A percentile compares a stretch with the other conserved stretches of the same genome.
These are phyloP conservation scores for Xylariaceae sp. DNA, from an alignment of 2,329 filamentous ascomycete genomes.

Conservation along the genomic window DNA sequence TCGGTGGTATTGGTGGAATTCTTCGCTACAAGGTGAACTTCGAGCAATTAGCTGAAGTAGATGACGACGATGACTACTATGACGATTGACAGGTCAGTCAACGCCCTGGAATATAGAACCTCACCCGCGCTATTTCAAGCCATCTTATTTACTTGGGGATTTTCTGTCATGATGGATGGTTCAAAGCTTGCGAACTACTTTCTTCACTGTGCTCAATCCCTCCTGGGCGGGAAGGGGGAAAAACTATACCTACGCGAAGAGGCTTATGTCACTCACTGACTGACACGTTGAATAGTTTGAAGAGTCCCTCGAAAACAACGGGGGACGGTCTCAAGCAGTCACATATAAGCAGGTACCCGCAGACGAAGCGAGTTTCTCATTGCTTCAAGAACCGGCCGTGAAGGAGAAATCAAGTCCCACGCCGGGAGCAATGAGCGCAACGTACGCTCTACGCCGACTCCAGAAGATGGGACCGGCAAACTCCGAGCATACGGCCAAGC, in stretches of 20 bases:
- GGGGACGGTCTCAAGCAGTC: slow-evolving; percentile 70
- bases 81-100: slow-evolving; percentile 44
- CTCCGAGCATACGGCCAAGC: slow-evolving; percentile 40
- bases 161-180: slow-evolving; percentile 4
- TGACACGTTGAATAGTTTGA: slow-evolving; percentile 64
- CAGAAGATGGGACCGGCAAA: slow-evolving; percentile 42
- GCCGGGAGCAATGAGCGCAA: slow-evolving; percentile 31
- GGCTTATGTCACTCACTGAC: slow-evolving; percentile 47
- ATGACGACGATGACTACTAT: slow-evolving; percentile 92
- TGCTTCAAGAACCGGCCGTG: slow-evolving; percentile 40
- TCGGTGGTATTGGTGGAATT: slow-evolving; percentile 95
- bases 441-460: slow-evolving; percentile 42
- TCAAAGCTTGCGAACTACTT: not conserved
- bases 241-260: not conserved
- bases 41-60: slow-evolving; percentile 89
- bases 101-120: slow-evolving; percentile 18
- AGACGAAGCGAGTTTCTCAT: slow-evolving; percentile 37
- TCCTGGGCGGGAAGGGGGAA: not conserved
- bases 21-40: slow-evolving; percentile 99
- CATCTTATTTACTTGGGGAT: slow-evolving; percentile 6
- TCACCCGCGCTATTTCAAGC: slow-evolving; percentile 11
- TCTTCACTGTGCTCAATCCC: not conserved
- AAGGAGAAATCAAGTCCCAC: slow-evolving; percentile 24
- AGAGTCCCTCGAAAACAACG: slow-evolving; percentile 72
- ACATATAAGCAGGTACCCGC: slow-evolving; percentile 36